Evolutionary conservation across 1,139 yeast genomes (phyloP).

Genomic region (Geotrichum phurueaensis): DNA sequence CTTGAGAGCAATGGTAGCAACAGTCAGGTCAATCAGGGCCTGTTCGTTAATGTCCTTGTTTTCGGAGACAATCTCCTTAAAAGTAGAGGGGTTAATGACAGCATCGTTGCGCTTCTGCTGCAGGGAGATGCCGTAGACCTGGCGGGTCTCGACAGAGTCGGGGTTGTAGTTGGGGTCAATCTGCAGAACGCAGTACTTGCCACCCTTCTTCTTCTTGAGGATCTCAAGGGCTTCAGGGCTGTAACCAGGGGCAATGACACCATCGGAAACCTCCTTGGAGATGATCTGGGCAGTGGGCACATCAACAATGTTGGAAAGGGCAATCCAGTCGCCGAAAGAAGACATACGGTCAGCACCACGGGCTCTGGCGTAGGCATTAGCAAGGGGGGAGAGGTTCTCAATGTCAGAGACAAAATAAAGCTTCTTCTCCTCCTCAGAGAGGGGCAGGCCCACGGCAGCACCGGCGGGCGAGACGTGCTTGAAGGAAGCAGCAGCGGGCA

Average conservation of each 20-base stretch:
- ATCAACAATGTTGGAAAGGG: slow-evolving; percentile 92
- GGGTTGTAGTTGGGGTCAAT: slow-evolving; percentile 93
- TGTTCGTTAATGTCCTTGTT: slow-evolving; percentile 86
- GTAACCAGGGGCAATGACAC: slow-evolving; percentile 97
- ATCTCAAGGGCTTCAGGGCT: slow-evolving; percentile 87
- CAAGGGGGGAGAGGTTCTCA: slow-evolving; percentile 91
- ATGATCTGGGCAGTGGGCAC: slow-evolving; percentile 94
- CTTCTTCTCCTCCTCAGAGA: slow-evolving; percentile 85
- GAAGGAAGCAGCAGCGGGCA: slow-evolving; percentile 98
- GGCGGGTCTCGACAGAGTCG: slow-evolving; percentile 76
- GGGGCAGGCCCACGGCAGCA: slow-evolving; percentile 93
- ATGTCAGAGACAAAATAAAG: slow-evolving; percentile 91
- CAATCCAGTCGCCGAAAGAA: slow-evolving; percentile 96
- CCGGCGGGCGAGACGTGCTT: slow-evolving; percentile 99
- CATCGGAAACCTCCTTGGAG: slow-evolving; percentile 95
- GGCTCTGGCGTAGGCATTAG: slow-evolving; percentile 97
- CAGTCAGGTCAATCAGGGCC: slow-evolving; percentile 87
- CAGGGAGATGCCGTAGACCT: slow-evolving; percentile 89
- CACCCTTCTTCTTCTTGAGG: slow-evolving; percentile 87
- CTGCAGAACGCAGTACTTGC: slow-evolving; percentile 93
- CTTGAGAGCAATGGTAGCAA: slow-evolving; percentile 93
- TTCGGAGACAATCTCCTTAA: slow-evolving; percentile 84
- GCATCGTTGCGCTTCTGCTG: slow-evolving; percentile 98
- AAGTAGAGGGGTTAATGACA: slow-evolving; percentile 77
- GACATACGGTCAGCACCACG: slow-evolving; percentile 99